phyloP scores from a whole-genome alignment of 176 grass and related monocot species.

The Cocos nucifera region DNA sequence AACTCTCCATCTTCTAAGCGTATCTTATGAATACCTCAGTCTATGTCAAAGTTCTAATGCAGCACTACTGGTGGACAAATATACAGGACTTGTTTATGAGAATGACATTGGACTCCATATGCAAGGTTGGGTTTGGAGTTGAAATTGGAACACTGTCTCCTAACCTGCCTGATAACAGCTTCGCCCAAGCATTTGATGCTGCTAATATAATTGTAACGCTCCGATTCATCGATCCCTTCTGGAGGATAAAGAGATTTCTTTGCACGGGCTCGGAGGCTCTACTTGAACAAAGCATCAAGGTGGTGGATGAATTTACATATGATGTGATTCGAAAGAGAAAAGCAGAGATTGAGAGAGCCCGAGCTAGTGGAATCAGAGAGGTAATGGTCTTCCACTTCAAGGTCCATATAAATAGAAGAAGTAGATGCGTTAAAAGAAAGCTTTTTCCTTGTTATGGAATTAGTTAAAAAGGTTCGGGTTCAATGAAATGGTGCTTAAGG shows the following conservation, averaged over 20 bases:
- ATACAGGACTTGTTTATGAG: slow-evolving; percentile 79
- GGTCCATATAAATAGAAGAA: no score
- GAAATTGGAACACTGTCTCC: slow-evolving; percentile 80
- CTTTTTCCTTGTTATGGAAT: no score
- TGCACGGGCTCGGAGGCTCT: slow-evolving; percentile 65
- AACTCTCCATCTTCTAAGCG: no score
- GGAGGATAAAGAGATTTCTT: slow-evolving; percentile 68
- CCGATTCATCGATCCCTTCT: slow-evolving; percentile 81
- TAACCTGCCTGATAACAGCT: slow-evolving; percentile 71
- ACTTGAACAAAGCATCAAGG: slow-evolving; percentile 76
- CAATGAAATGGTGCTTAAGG: no score
- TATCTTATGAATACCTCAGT: no score
- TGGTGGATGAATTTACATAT: slow-evolving; percentile 85
- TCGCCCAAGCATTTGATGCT: slow-evolving; percentile 73
- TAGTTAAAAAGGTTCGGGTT: no score
- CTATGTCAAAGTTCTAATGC: no score
- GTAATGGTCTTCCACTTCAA: slow-evolving; percentile 5
- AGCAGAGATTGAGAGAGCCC: slow-evolving; percentile 56
- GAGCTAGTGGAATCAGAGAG: slow-evolving; percentile 41
- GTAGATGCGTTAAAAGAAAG: no score
- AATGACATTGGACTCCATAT: slow-evolving; percentile 93
- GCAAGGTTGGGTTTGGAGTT: slow-evolving; percentile 78
- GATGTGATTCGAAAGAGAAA: slow-evolving; percentile 63
- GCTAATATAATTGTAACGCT: slow-evolving; percentile 76
- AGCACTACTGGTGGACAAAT: no score